A percentile compares a stretch with the other conserved stretches of the same genome.
Conservation (phyloP, 331 rosid genomes). For the Arachis monticola region DNA sequence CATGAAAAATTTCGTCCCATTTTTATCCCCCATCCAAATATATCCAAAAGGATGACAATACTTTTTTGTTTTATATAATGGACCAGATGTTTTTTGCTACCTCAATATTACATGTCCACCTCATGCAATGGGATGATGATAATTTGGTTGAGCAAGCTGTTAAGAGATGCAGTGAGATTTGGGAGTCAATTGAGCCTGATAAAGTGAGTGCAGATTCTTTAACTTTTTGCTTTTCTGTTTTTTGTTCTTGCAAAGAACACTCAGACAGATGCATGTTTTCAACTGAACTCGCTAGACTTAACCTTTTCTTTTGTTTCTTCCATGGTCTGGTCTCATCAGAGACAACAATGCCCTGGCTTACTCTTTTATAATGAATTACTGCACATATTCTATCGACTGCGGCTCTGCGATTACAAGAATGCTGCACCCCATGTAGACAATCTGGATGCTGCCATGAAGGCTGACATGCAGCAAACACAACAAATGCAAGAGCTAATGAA, state of each 20-base stretch:
- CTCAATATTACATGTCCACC: constrained; percentile 86
- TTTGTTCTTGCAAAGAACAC: neutral
- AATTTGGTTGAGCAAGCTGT: constrained; percentile 81
- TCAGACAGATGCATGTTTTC: constrained; percentile 23
- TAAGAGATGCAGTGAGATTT: constrained; percentile 71
- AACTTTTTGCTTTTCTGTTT: constrained; percentile 25
- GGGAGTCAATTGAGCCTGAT: constrained; percentile 72
- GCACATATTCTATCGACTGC: constrained; percentile 85
- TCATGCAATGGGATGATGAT: constrained; percentile 94
- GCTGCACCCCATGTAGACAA: constrained; percentile 88
- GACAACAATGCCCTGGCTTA: constrained; percentile 78
- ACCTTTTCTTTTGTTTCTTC: constrained; percentile 31
- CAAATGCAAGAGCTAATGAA: constrained; percentile 65
- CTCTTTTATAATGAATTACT: constrained; percentile 89
- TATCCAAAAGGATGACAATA: too few relatives aligned
- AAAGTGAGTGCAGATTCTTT: constrained; percentile 63
- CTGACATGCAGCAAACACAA: constrained; percentile 73
- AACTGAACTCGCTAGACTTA: constrained; percentile 33
- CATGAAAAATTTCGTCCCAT: too few relatives aligned
- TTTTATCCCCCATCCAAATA: too few relatives aligned
- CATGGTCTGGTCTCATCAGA: constrained; percentile 45
- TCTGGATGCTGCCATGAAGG: constrained; percentile 91
- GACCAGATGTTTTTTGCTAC: constrained; percentile 94
- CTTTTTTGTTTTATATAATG: constrained; percentile 42
- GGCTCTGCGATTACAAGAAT: constrained; percentile 95